Percentiles rank a stretch among this genome's conserved stretches.
These are phyloP conservation scores for Populus simonii DNA, from an alignment of 345 rosid species.

Conservation along the genomic window DNA sequence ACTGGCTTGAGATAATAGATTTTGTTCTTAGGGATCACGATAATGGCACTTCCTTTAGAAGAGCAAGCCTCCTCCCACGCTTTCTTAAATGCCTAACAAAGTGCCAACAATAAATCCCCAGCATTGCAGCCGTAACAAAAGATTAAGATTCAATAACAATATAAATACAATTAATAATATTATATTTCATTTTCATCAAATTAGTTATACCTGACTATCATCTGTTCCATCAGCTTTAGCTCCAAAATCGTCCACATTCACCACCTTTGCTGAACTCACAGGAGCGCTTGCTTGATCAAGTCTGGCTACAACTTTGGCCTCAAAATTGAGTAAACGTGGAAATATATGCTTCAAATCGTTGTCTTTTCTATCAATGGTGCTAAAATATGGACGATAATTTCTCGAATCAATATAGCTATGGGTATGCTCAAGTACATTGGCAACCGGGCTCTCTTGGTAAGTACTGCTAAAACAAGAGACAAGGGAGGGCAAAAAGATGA, in stretches of 20 bases:
- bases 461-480: conserved; percentile 14
- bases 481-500: conserved; percentile 10
- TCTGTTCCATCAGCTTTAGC: conserved; percentile 40
- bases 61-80: conserved; percentile 21
- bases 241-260: conserved; percentile 42
- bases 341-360: background rate
- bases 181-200: background rate
- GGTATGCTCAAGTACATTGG: background rate
- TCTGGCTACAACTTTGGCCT: conserved; percentile 4
- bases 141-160: background rate
- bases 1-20: conserved; percentile 57
- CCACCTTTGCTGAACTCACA: conserved; percentile 18
- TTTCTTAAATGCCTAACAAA: conserved; percentile 39
- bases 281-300: background rate
- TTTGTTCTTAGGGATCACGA: conserved; percentile 51
- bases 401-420: background rate
- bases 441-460: conserved; percentile 6
- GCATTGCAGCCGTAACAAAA: background rate
- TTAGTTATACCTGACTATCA: conserved; percentile 27
- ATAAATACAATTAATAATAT: background rate
- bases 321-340: background rate
- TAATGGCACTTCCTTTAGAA: conserved; percentile 13
- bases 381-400: background rate
- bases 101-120: conserved; percentile 6
- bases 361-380: background rate